A percentile compares a stretch with the other conserved stretches of the same genome.
Conservation (phyloP, 768 basidiomycete genomes). For the Mrakia hoshinonis region DNA sequence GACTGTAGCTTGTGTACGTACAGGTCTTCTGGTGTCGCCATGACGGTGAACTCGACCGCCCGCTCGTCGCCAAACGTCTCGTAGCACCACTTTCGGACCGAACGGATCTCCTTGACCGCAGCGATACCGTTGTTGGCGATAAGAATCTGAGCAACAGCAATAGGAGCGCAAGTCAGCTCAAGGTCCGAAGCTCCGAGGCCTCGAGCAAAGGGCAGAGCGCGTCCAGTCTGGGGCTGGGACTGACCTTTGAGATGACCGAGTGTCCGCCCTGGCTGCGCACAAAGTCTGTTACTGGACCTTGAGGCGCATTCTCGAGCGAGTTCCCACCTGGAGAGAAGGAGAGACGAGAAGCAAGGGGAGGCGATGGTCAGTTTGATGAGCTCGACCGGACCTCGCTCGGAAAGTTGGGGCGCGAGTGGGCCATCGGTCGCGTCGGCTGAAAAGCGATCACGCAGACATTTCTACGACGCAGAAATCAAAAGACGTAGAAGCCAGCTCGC, state of each 20-base stretch:
- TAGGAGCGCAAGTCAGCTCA: too few relatives aligned
- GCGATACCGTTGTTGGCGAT: conserved; percentile 99
- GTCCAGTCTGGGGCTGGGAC: too few relatives aligned
- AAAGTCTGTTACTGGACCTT: conserved; percentile 76
- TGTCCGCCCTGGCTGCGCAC: conserved; percentile 86
- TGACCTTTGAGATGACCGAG: conserved; percentile 95
- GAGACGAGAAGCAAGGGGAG: neutral
- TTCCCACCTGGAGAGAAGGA: conserved; percentile 70
- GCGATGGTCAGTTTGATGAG: neutral
- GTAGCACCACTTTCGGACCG: conserved; percentile 98
- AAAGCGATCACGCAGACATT: too few relatives aligned
- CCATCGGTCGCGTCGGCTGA: neutral
- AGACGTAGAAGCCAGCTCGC: neutral
- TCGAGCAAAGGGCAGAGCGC: too few relatives aligned
- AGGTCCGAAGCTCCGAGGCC: too few relatives aligned
- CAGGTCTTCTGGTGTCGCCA: conserved; percentile 98
- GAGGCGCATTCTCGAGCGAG: conserved; percentile 71
- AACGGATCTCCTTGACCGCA: conserved; percentile 97
- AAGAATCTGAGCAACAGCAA: conserved; percentile 57
- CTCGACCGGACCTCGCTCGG: neutral
- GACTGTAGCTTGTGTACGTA: conserved; percentile 15
- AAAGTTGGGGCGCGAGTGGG: neutral
- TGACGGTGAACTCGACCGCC: conserved; percentile 95
- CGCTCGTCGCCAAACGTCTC: conserved; percentile 96
- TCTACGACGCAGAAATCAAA: neutral